Evolutionary conservation across 2,329 filamentous ascomycete genomes (phyloP), one percentile per base, ranked within the genome.

Genomic region (Penicillium expansum): DNA sequence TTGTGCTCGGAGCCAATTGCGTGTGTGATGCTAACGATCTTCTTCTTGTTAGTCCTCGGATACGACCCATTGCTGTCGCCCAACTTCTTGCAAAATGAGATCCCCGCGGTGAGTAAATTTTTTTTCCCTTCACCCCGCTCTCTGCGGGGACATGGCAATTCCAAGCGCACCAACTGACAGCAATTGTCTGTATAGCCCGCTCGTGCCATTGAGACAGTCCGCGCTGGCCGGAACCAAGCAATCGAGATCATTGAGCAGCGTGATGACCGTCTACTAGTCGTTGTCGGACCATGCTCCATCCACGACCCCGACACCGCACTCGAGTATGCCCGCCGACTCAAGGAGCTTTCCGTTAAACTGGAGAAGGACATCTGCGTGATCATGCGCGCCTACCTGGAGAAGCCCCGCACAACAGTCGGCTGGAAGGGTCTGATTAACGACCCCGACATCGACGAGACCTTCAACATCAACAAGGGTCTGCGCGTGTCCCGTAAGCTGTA

Each of bases 381-480:
- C 71, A 99, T 99, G 94, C 91, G 94, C 68, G 92, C 92, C 72
- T 99, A 99, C 84, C 88, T 99, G 50, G 94, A 99, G 83, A 99
- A 99, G 83, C 94, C 94, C 41, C 88, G 94, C 60, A 99, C 94
- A 48, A 99, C 94, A 0, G 92, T 99, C 48, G 94, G 94, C 73
- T 99, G 94, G 94, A 99, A 99, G 80, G 94, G 94, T 51, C 83
- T 99, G 75, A 97, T 99, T 83, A 99, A 99, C 78, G 94, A 99
- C 76, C 94, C 94, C 2, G 92, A 97, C 70, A 96, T 99, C 74
- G 91, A 99, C 76, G 88, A 94, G 75, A 94, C 89, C 71, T 99
- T 90, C 88, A 86, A 96, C 80, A 99, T 99, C 82, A 99, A 99
- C 86, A 97, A 97, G 83, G 94, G 94, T 52, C 84, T 99, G 55